Base-by-base conservation (phyloP, 2,329 filamentous ascomycete genomes). In the Corniculantispora saksenae region DNA sequence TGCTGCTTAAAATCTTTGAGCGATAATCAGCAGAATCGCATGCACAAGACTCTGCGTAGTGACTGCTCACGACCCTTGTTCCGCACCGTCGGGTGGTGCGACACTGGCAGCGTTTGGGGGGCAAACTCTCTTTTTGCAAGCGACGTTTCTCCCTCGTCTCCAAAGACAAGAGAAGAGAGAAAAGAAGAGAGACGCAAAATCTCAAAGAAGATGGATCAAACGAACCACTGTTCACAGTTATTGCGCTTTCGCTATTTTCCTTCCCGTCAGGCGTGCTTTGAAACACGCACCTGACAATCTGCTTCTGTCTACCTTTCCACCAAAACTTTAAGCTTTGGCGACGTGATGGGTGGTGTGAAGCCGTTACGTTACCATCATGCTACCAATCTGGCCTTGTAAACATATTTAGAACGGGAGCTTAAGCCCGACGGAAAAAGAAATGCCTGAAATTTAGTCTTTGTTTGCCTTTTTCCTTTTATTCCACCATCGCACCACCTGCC, bases 91-190 rank as follows among this genome's bases (percentile, higher is more conserved):
- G 10, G n/a, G 17, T 43, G 38, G 38, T 43, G 38, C 38, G 38
- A 43, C 38, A 32, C 32, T 32, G 38, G 38, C 9, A 27, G 19
- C 17, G 32, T 55, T 55, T 40, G 53, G 38, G 23, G 29, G 17
- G 53, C 32, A 55, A 55, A 55, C 53, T 55, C n/a, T n/a, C n/a
- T n/a, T n/a, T n/a, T 29, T 55, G 38, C 53, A n/a, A 55, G 5
- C 53, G n/a, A 55, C 32, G 6, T 32, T 32, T 5, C 32, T 32
- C 32, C 32, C 5, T 32, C 10, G 32, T 5, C 32, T 38, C 13
- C 35, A 7, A 38, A 7, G 35, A 38, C 8, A 38, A 13, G 10
- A 43, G 38, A 43, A 13, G n/a, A 13, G 17, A 43, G 38, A 43
- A 43, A 6, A 43, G 38, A 43, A 13, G 17, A 43, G 38, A n/a